Evolutionary conservation across 202 grass and related monocot genomes (phyloP), one percentile per base, ranked within the genome.

Genomic region (Setaria viridis): DNA sequence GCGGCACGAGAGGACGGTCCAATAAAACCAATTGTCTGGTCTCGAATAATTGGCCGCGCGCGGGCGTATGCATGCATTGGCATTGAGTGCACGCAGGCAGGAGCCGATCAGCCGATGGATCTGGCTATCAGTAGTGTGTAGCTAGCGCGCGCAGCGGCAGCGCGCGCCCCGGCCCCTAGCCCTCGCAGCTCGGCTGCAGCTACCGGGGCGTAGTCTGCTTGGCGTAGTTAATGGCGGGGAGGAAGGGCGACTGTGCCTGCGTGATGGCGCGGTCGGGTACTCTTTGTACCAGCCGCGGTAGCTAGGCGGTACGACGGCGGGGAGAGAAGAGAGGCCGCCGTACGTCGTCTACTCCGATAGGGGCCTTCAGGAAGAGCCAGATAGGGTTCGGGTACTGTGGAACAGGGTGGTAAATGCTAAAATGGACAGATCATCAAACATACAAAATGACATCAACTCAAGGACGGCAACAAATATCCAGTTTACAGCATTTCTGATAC

Each of bases 191-290:
- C 17, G n/a, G 25, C 34, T 64, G 65, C 71, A 63, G 83, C 62
- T 49, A 49, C 69, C 69, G 69, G 21, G 30, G 46, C 12, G 70
- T 73, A 73, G 70, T 53, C 78, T 80, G 16, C 60, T 65, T 48
- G 32, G 14, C 4, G 80, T 46, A 87, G 70, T 91, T 81, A 91
- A 77, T 85, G 89, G 62, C 47, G 35, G 41, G 29, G 49, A 70
- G 33, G 81, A 11, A 81, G 80, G 33, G 67, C 30, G 68, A 84
- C 85, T 91, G 70, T 91, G 64, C 76, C 80, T 42, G 69, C 70
- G 53, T 84, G 85, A 90, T 90, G 81, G 76, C 53, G 62, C 55
- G 80, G 89, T 87, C 89, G 85, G 84, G 51, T 78, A n/a, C 80
- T 60, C 58, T 3, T 39, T 14, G 81, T 83, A 54, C 70, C 63